phyloP scores from a whole-genome alignment of 208 protist genomes.

The Trypanosomatidae sp. region DNA sequence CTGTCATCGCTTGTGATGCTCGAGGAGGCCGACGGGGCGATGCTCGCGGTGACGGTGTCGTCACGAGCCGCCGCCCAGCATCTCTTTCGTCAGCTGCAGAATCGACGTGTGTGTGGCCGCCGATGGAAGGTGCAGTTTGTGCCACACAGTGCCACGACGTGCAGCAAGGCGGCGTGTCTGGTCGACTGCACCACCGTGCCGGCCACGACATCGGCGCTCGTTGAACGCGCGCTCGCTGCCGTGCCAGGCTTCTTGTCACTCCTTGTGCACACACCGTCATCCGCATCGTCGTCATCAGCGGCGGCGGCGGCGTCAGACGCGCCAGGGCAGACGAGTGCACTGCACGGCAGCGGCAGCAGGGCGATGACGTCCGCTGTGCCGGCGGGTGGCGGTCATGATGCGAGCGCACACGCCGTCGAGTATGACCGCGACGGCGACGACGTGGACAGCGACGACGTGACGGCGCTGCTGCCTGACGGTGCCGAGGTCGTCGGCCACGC shows the following conservation, averaged over 20 bases:
- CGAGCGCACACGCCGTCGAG: too few species aligned
- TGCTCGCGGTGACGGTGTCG: slow-evolving; percentile 43
- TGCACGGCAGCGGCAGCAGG: too few species aligned
- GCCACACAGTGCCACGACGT: slow-evolving; percentile 14
- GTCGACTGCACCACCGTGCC: slow-evolving; percentile 51
- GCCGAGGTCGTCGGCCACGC: too few species aligned
- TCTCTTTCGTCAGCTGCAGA: slow-evolving; percentile 53
- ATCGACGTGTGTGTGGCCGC: slow-evolving; percentile 41
- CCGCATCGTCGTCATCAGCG: too few species aligned
- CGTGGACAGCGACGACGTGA: too few species aligned
- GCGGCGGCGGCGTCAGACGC: too few species aligned
- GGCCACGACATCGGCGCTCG: slow-evolving; percentile 19
- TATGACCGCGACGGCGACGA: too few species aligned
- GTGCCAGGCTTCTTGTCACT: slow-evolving; percentile 45
- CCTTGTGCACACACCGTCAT: neutral
- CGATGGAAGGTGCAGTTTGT: slow-evolving; percentile 71
- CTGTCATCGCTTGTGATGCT: slow-evolving; percentile 12
- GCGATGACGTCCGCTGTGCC: too few species aligned
- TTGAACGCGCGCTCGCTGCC: slow-evolving; percentile 33
- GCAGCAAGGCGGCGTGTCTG: slow-evolving; percentile 38
- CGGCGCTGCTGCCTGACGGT: too few species aligned
- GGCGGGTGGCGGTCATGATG: too few species aligned
- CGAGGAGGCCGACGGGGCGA: slow-evolving; percentile 63
- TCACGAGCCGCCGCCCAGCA: slow-evolving; percentile 32
- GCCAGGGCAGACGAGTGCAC: too few species aligned